These are phyloP conservation scores for Sarocladiaceae sp. DNA, from an alignment of 2,329 filamentous ascomycete genomes.

Conservation along the genomic window DNA sequence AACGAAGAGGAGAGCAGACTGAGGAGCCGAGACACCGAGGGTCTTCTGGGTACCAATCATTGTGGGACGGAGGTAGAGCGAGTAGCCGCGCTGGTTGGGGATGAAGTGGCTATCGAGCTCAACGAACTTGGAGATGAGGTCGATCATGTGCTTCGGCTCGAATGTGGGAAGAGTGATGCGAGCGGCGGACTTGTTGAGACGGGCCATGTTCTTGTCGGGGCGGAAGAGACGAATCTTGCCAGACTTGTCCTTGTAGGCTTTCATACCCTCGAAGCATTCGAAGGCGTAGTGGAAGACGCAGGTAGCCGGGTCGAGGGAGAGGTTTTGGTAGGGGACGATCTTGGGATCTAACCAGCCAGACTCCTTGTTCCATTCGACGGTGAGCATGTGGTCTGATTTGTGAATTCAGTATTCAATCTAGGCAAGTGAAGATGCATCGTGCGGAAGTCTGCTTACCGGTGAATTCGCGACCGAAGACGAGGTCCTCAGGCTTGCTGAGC, in stretches of 20 bases:
- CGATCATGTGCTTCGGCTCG: slow-evolving; percentile 66
- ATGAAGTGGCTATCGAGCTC: slow-evolving; percentile 87
- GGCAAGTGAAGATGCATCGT: neutral
- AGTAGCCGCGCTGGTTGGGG: slow-evolving; percentile 81
- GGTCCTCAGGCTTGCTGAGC: slow-evolving; percentile 69
- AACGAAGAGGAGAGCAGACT: slow-evolving; percentile 86
- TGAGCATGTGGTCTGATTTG: slow-evolving; percentile 85
- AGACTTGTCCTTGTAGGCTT: slow-evolving; percentile 87
- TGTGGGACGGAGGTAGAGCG: slow-evolving; percentile 90
- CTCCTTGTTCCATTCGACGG: slow-evolving; percentile 83
- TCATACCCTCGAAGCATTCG: slow-evolving; percentile 87
- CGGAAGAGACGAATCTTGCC: slow-evolving; percentile 84
- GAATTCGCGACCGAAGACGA: slow-evolving; percentile 88
- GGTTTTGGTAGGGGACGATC: slow-evolving; percentile 94
- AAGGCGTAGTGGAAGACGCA: slow-evolving; percentile 97
- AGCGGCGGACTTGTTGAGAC: slow-evolving; percentile 84
- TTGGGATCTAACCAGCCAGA: slow-evolving; percentile 79
- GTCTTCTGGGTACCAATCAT: slow-evolving; percentile 97
- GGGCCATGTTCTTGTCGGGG: slow-evolving; percentile 92
- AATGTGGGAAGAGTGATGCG: slow-evolving; percentile 93
- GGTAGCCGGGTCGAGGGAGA: slow-evolving; percentile 90
- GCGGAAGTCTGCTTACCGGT: slow-evolving; percentile 59
- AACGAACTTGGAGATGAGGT: slow-evolving; percentile 76
- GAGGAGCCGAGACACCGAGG: slow-evolving; percentile 86
- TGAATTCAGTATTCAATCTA: too few species aligned